Base-by-base conservation (phyloP, 164 flowering plant species). In the Paratinospora sagittata region DNA sequence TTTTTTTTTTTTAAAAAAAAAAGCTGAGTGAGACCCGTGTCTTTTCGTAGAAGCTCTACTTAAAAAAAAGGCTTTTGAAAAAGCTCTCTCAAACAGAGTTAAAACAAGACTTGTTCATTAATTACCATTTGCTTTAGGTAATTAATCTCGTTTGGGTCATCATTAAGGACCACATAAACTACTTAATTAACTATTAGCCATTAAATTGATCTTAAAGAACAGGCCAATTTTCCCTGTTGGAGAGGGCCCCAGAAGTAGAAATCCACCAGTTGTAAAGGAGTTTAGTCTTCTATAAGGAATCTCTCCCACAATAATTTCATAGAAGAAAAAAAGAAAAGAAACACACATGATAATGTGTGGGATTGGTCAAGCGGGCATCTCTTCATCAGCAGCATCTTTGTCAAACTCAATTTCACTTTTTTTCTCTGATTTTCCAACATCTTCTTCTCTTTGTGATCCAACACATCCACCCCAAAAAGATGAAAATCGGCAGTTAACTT, bases 401-500 rank as follows among this genome's bases (percentile, higher is more conserved):
- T 49, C 57, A 49, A 49, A 49, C 16, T 49, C 19, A 14, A 49
- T 49, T 6, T 13, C 57, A 49, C 19, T 49, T 49, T 17, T 49
- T 49, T 13, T 13, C 57, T 0, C 14, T 49, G 16, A 13, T 6
- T 49, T 49, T 0, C 16, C 16, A 8, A 47, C 17, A 2, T 14
- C 52, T 47, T 47, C 13, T 10, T 26, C 19, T 47, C 16, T 49
- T 17, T 49, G 16, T 49, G 19, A 49, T 49, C 57, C 65, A 63
- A 24, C 65, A 27, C 66, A 27, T 27, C n/a, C n/a, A n/a, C n/a
- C 36, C 17, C 4, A 63, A 66, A 66, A 66, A 73, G 84, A 64
- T 79, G 80, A 67, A 72, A 66, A 52, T 73, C n/a, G n/a, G n/a
- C n/a, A n/a, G 72, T 66, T 75, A 77, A 69, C 27, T 82, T 82